phyloP scores from a whole-genome alignment of 2,329 filamentous ascomycete species.

The Ustulina deusta region DNA sequence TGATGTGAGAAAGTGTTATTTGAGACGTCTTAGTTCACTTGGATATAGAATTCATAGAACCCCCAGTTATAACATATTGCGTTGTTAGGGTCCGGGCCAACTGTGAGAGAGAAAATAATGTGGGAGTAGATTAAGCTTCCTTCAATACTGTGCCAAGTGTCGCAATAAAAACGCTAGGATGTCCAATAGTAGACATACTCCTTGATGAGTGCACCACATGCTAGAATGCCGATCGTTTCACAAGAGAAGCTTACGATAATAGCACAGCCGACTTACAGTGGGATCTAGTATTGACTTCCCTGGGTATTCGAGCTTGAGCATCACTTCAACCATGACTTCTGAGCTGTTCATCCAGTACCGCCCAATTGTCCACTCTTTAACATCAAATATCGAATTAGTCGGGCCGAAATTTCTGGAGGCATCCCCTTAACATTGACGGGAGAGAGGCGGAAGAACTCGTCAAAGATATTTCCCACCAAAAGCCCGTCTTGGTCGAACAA shows the following conservation, averaged over 20 bases:
- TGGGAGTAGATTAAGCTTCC: no score
- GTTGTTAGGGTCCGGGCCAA: neutral
- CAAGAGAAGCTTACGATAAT: no score
- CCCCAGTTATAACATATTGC: neutral
- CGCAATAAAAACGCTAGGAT: neutral
- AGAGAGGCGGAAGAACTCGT: no score
- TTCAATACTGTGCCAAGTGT: neutral
- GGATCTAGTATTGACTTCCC: neutral
- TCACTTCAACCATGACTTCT: neutral
- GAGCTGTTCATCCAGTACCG: constrained; percentile 3
- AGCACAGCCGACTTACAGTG: neutral
- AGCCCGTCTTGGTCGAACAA: no score
- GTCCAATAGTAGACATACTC: neutral
- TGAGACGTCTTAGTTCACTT: neutral
- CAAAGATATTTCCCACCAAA: no score
- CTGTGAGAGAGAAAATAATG: neutral
- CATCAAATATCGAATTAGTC: neutral
- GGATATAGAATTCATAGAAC: constrained; percentile 9
- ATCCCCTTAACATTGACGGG: no score
- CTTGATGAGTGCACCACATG: neutral
- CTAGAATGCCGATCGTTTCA: neutral
- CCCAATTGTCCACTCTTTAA: constrained; percentile 4
- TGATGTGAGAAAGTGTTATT: constrained; percentile 16
- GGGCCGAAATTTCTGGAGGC: no score
- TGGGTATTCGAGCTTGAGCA: neutral